Percentiles rank a stretch among this genome's conserved stretches.
Evolutionary conservation across 495 filamentous ascomycete species (phyloP).

Genomic region (Amniculicola lignicola): DNA sequence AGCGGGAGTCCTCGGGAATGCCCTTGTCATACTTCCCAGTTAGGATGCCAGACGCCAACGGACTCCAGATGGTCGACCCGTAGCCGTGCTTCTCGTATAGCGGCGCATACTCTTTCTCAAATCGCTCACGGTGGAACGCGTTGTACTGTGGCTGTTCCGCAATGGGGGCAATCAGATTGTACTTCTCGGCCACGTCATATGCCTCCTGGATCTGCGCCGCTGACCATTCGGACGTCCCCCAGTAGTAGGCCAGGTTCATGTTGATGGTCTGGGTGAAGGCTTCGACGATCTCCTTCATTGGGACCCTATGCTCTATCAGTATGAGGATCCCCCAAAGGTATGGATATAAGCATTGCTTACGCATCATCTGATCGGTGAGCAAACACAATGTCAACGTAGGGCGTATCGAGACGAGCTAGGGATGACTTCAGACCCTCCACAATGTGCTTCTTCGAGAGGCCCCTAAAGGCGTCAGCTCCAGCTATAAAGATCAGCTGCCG

Average conservation of each 20-base stretch:
- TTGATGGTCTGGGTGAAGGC: slow-evolving; percentile 50
- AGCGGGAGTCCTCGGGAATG: slow-evolving; percentile 45
- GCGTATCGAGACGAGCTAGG: slow-evolving; percentile 45
- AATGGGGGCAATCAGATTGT: slow-evolving; percentile 56
- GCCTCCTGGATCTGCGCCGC: slow-evolving; percentile 57
- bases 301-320: slow-evolving; percentile 35
- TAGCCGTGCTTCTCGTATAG: slow-evolving; percentile 44
- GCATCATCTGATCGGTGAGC: slow-evolving; percentile 47
- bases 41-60: slow-evolving; percentile 43
- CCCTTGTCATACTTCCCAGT: slow-evolving; percentile 49
- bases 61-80: slow-evolving; percentile 46
- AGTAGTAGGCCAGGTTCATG: slow-evolving; percentile 48
- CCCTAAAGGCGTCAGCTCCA: slow-evolving; percentile 22
- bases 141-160: slow-evolving; percentile 61
- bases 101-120: slow-evolving; percentile 48
- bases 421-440: slow-evolving; percentile 50
- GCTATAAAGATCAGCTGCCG: not conserved
- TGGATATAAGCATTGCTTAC: slow-evolving; percentile 9
- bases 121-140: slow-evolving; percentile 53
- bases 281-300: slow-evolving; percentile 52
- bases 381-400: slow-evolving; percentile 51
- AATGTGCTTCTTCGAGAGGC: slow-evolving; percentile 48
- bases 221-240: slow-evolving; percentile 57
- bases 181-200: slow-evolving; percentile 53
- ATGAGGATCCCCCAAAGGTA: not conserved